phyloP scores from a whole-genome alignment of 2,329 filamentous ascomycete species.

The Helminthosporium solani region DNA sequence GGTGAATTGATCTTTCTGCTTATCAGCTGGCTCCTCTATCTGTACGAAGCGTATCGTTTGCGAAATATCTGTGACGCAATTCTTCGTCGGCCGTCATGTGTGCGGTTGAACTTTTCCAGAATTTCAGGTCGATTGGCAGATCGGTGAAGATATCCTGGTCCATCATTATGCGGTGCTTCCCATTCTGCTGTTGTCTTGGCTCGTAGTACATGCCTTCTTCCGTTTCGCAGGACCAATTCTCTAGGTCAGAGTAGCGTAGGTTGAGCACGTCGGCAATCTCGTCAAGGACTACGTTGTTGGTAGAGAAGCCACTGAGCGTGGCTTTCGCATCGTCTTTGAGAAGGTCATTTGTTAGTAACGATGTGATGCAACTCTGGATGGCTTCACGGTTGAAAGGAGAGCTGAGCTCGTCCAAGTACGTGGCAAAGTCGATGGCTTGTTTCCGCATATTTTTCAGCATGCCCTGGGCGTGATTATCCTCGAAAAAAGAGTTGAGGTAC shows the following conservation, averaged over 20 bases:
- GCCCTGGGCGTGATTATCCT: slow-evolving; percentile 11
- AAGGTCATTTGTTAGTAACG: slow-evolving; percentile 15
- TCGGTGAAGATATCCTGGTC: slow-evolving; percentile 46
- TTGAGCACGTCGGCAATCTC: slow-evolving; percentile 50
- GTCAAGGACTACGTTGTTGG: slow-evolving; percentile 30
- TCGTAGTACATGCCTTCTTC: slow-evolving; percentile 46
- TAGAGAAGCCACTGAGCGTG: slow-evolving; percentile 14
- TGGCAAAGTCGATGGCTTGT: slow-evolving; percentile 1
- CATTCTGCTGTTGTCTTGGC: slow-evolving; percentile 38
- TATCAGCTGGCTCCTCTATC: slow-evolving; percentile 12
- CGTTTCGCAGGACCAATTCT: slow-evolving; percentile 48
- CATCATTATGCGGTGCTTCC: slow-evolving; percentile 50
- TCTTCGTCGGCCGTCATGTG: slow-evolving; percentile 2
- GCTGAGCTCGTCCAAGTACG: slow-evolving; percentile 4
- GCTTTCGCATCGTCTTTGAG: slow-evolving; percentile 16
- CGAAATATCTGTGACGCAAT: slow-evolving; percentile 8
- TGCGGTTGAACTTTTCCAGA: slow-evolving; percentile 7
- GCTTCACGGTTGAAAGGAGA: slow-evolving; percentile 9
- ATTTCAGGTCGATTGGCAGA: slow-evolving; percentile 3
- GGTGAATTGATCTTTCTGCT: slow-evolving; percentile 13
- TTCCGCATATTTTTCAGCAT: slow-evolving; percentile 7
- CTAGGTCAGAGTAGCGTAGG: slow-evolving; percentile 45
- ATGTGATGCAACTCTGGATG: slow-evolving; percentile 13
- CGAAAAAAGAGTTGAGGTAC: slow-evolving; percentile 16
- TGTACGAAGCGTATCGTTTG: neutral